Percentiles rank a stretch among this genome's conserved stretches.
These are phyloP conservation scores for Saccharomycopsis olivae DNA, from an alignment of 805 yeast genomes.

Conservation along the genomic window DNA sequence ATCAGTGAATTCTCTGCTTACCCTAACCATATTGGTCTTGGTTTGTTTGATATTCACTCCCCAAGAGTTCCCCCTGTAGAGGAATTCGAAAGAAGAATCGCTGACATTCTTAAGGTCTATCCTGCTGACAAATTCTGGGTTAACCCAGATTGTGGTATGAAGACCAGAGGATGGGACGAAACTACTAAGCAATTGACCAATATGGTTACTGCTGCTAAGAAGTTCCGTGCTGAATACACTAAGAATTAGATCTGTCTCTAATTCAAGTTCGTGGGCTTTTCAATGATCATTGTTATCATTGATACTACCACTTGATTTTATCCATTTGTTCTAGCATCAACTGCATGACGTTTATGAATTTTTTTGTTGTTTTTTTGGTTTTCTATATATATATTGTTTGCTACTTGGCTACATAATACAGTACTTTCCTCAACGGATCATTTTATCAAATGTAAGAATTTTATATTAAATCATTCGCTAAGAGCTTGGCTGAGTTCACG, in stretches of 20 bases:
- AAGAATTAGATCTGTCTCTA: neutral
- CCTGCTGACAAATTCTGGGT: slow-evolving; percentile 99
- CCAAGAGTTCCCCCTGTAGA: slow-evolving; percentile 98
- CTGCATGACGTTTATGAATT: slow-evolving; percentile 16
- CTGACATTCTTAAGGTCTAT: slow-evolving; percentile 90
- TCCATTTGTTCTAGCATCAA: slow-evolving; percentile 8
- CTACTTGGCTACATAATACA: neutral
- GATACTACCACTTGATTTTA: no score
- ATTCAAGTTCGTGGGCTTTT: neutral
- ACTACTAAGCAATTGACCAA: slow-evolving; percentile 88
- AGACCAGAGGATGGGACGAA: slow-evolving; percentile 99
- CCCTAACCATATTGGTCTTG: slow-evolving; percentile 99
- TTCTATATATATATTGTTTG: no score
- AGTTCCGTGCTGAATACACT: slow-evolving; percentile 57
- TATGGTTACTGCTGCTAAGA: slow-evolving; percentile 99
- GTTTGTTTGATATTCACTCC: slow-evolving; percentile 97
- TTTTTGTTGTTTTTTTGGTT: neutral
- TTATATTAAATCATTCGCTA: neutral
- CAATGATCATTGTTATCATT: neutral
- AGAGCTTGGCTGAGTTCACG: slow-evolving; percentile 37
- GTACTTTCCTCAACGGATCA: slow-evolving; percentile 8
- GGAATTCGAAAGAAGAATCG: slow-evolving; percentile 90
- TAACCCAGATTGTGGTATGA: slow-evolving; percentile 99
- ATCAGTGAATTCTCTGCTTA: slow-evolving; percentile 95
- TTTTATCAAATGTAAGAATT: neutral